Evolutionary conservation across 352 stramenopile genomes (phyloP).

Genomic region (Globisporangium cederbergense): DNA sequence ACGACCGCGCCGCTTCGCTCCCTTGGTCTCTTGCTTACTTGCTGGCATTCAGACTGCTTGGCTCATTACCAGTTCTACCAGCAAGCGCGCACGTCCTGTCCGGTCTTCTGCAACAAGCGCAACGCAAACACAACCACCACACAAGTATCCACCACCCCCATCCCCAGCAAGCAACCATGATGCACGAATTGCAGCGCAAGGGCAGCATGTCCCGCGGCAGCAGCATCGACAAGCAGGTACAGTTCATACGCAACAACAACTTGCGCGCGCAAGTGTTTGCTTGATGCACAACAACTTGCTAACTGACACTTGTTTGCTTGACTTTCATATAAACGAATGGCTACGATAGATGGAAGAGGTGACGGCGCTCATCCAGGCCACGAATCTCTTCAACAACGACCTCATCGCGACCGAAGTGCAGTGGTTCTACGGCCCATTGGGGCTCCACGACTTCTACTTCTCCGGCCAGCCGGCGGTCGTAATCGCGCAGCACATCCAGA

Average conservation of each 20-base stretch:
- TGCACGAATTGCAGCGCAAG: conserved; percentile 11
- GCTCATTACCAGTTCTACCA: conserved; percentile 1
- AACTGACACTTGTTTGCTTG: conserved; percentile 1
- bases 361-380: conserved; percentile 44
- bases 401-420: conserved; percentile 67
- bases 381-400: conserved; percentile 56
- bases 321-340: neutral
- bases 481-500: conserved; percentile 81
- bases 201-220: conserved; percentile 16
- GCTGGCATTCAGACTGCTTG: too few species aligned
- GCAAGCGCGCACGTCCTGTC: conserved; percentile 9
- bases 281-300: neutral
- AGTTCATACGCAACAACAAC: neutral
- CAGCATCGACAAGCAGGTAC: conserved; percentile 17
- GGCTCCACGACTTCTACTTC: conserved; percentile 86
- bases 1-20: neutral
- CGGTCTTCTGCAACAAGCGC: neutral
- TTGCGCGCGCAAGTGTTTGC: neutral
- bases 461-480: conserved; percentile 49
- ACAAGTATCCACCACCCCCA: neutral
- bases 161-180: conserved; percentile 1
- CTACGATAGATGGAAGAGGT: conserved; percentile 58
- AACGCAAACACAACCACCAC: too few species aligned
- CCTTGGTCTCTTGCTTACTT: neutral
- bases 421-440: conserved; percentile 80